These are phyloP conservation scores for Podospora pseudocomata DNA, from an alignment of 495 filamentous ascomycete species.

Conservation along the genomic window DNA sequence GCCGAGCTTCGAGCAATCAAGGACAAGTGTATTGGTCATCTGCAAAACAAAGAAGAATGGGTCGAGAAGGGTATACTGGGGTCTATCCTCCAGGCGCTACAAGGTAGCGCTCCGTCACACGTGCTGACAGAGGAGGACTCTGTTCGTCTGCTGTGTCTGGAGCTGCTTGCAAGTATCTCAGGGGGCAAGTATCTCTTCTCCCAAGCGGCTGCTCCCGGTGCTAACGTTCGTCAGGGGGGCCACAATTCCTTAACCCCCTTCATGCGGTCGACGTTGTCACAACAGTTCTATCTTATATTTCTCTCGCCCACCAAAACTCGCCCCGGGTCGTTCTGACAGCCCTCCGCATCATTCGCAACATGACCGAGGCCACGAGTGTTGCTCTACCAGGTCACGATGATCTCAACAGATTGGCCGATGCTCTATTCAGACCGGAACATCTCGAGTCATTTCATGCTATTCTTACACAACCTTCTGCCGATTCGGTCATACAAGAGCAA, in stretches of 20 bases:
- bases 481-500: constrained; percentile 55
- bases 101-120: constrained; percentile 32
- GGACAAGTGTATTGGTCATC: constrained; percentile 85
- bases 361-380: constrained; percentile 62
- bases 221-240: constrained; percentile 60
- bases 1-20: constrained; percentile 68
- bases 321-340: constrained; percentile 65
- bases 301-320: constrained; percentile 56
- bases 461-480: constrained; percentile 55
- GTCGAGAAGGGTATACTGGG: constrained; percentile 66
- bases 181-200: constrained; percentile 56
- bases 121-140: constrained; percentile 3
- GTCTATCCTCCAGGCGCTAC: constrained; percentile 61
- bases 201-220: not conserved
- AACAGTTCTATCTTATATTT: constrained; percentile 63
- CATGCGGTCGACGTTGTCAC: constrained; percentile 62
- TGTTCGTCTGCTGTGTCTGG: constrained; percentile 61
- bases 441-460: constrained; percentile 60
- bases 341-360: constrained; percentile 67
- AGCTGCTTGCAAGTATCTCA: constrained; percentile 77
- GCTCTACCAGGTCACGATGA: constrained; percentile 30
- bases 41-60: constrained; percentile 77
- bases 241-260: constrained; percentile 71
- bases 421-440: constrained; percentile 59
- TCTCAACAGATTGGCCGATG: constrained; percentile 49